Conservation (phyloP, 345 rosid species). For the Barbarea vulgaris region DNA sequence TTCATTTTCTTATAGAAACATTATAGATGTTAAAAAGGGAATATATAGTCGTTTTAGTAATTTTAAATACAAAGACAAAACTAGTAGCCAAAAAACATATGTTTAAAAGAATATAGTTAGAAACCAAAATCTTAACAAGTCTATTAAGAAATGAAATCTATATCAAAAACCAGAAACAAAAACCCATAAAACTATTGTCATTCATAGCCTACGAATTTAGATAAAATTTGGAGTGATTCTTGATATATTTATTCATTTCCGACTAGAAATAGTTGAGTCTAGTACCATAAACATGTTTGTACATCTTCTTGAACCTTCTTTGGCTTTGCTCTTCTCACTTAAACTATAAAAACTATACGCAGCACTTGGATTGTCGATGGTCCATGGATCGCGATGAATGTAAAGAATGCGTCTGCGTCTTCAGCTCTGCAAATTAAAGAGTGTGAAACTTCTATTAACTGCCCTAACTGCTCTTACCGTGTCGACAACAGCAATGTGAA, state of each 20-base stretch:
- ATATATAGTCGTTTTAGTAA: not conserved
- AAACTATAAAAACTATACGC: slow-evolving; percentile 24
- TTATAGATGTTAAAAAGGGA: too few species aligned
- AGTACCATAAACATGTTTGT: not conserved
- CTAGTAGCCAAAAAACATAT: not conserved
- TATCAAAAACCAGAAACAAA: not conserved
- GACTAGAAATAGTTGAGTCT: not conserved
- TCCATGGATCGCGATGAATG: slow-evolving; percentile 67
- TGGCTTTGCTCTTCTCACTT: slow-evolving; percentile 4
- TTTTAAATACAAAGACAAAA: not conserved
- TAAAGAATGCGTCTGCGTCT: slow-evolving; percentile 54
- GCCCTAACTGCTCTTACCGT: slow-evolving; percentile 64
- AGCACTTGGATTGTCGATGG: slow-evolving; percentile 79
- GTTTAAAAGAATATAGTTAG: not conserved
- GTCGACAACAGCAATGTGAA: slow-evolving; percentile 73
- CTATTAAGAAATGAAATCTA: not conserved
- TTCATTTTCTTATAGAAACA: too few species aligned
- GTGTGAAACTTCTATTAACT: slow-evolving; percentile 61
- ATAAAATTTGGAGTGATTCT: not conserved
- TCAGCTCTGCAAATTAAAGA: slow-evolving; percentile 52
- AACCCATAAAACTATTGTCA: not conserved
- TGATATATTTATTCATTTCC: not conserved
- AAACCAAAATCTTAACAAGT: not conserved
- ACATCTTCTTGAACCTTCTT: slow-evolving; percentile 6
- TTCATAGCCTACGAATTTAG: not conserved